phyloP scores from a whole-genome alignment of 169 alveolate genomes.

The Pseudocohnilembus persalinus region DNA sequence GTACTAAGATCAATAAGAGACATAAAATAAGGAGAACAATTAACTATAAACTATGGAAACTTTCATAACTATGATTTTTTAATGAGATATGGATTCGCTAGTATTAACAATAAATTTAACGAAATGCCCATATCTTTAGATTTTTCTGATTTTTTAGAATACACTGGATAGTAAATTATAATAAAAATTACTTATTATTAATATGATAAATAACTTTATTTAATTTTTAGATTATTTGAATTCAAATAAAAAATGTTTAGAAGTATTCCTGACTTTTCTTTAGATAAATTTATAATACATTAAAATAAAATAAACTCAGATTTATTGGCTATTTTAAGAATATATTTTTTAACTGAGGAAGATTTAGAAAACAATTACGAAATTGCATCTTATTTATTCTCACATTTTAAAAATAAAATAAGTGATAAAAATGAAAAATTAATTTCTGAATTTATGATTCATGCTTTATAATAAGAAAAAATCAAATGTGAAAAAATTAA shows the following conservation, averaged over 20 bases:
- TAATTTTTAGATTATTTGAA: constrained; percentile 1
- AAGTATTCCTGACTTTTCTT: constrained; percentile 6
- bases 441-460: constrained; percentile 15
- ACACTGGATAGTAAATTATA: constrained; percentile 2
- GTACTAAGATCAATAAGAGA: constrained; percentile 1
- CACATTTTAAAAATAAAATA: background rate
- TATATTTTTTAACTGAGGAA: constrained; percentile 15
- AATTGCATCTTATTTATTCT: constrained; percentile 2
- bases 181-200: background rate
- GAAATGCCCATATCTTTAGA: constrained; percentile 10
- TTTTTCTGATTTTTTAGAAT: constrained; percentile 14
- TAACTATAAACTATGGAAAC: constrained; percentile 20
- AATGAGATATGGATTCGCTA: constrained; percentile 22
- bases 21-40: constrained; percentile 10
- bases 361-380: constrained; percentile 10
- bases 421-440: constrained; percentile 2
- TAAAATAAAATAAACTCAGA: constrained; percentile 17
- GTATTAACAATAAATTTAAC: background rate
- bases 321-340: constrained; percentile 23
- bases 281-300: constrained; percentile 16
- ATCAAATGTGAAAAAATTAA: constrained; percentile 7
- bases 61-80: constrained; percentile 19
- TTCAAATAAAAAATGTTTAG: constrained; percentile 15
- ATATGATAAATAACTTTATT: too few relatives aligned
- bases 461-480: background rate